phyloP scores from a whole-genome alignment of 176 grass and related monocot genomes.

The barley (Hordeum vulgare) region DNA sequence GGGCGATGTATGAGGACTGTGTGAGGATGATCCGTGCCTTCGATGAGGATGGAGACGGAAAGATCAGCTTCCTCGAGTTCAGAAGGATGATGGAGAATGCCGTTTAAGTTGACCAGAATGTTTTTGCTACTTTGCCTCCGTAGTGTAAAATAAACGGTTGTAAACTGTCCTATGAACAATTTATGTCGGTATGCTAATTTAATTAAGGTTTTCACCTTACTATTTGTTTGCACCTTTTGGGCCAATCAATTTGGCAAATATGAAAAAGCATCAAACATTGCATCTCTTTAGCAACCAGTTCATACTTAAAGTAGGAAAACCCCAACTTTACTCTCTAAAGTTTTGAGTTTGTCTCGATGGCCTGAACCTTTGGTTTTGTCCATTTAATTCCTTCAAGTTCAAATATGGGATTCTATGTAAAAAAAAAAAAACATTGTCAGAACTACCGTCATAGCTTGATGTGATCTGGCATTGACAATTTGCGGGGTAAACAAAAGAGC shows the following conservation, averaged over 20 bases:
- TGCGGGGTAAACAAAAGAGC: background rate
- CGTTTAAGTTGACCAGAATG: background rate
- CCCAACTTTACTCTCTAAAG: too few relatives aligned
- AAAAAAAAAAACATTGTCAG: background rate
- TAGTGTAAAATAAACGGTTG: background rate
- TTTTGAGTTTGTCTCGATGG: background rate
- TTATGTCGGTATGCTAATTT: background rate
- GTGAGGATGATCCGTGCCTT: slow-evolving; percentile 17
- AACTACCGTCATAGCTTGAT: background rate
- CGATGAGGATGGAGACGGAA: slow-evolving; percentile 24
- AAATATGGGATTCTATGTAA: background rate
- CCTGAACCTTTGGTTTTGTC: background rate
- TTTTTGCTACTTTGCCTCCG: background rate
- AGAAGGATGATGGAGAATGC: slow-evolving; percentile 37
- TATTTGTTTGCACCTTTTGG: background rate
- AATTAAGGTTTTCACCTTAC: background rate
- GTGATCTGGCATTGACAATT: background rate
- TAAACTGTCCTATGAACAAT: background rate
- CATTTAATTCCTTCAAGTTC: background rate
- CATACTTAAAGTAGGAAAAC: too few relatives aligned
- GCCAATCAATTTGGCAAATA: background rate
- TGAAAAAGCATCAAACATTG: background rate
- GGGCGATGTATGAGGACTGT: slow-evolving; percentile 19
- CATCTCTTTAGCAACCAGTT: background rate
- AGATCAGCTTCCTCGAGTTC: slow-evolving; percentile 35